phyloP scores from a whole-genome alignment of 2,329 filamentous ascomycete species.

The Lasiodiplodia theobromae region DNA sequence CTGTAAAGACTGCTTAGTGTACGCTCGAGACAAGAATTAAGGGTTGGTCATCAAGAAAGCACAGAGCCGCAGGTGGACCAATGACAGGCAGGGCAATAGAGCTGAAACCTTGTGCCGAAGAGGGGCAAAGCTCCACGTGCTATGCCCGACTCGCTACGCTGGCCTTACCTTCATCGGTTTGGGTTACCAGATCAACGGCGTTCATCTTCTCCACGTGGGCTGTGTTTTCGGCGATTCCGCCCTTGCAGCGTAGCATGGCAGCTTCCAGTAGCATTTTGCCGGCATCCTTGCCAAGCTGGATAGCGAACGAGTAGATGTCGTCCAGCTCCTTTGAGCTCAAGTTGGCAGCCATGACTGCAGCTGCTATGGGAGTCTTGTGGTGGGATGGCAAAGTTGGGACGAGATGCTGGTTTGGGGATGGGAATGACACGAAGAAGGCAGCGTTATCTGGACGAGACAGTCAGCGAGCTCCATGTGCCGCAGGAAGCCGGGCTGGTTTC shows the following conservation, averaged over 20 bases:
- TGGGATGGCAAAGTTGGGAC: background rate
- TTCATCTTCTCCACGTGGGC: conserved; percentile 72
- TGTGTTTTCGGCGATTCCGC: conserved; percentile 42
- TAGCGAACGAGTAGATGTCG: conserved; percentile 70
- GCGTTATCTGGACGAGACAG: conserved; percentile 5
- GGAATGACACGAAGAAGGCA: conserved; percentile 2
- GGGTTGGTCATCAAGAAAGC: background rate
- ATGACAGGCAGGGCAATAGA: conserved; percentile 18
- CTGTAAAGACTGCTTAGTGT: conserved; percentile 50
- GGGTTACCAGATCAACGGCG: conserved; percentile 78
- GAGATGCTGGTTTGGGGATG: background rate
- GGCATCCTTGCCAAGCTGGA: conserved; percentile 73
- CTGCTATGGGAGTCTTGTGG: background rate
- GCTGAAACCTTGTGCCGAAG: conserved; percentile 31
- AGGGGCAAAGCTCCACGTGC: conserved; percentile 17
- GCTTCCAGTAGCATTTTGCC: conserved; percentile 71
- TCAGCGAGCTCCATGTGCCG: conserved; percentile 4
- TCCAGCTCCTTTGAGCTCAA: conserved; percentile 17
- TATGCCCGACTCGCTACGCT: background rate
- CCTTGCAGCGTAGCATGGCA: conserved; percentile 63
- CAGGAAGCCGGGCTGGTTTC: background rate
- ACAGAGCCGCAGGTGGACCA: background rate
- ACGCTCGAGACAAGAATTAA: too few relatives aligned
- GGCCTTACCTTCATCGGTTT: conserved; percentile 71
- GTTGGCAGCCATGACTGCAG: conserved; percentile 12